phyloP scores from a whole-genome alignment of 805 yeast genomes.

The Monosporozyma aquatica region DNA sequence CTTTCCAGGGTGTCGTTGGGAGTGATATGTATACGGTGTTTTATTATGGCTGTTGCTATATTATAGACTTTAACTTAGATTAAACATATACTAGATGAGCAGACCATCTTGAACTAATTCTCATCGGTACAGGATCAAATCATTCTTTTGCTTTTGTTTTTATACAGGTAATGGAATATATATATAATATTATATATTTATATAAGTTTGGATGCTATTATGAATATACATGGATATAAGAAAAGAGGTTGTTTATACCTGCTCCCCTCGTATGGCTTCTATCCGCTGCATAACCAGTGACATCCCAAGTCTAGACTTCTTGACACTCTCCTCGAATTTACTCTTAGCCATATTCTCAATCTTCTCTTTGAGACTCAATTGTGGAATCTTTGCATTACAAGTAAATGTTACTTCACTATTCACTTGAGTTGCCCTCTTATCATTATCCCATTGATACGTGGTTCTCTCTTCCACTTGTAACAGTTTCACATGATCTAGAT shows the following conservation, averaged over 20 bases:
- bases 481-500: slow-evolving; percentile 73
- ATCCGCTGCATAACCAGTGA: slow-evolving; percentile 64
- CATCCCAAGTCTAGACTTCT: slow-evolving; percentile 39
- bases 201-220: background rate
- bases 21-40: background rate
- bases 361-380: slow-evolving; percentile 45
- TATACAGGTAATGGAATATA: too few relatives aligned
- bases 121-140: too few relatives aligned
- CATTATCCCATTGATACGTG: slow-evolving; percentile 37
- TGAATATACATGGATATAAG: background rate
- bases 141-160: too few relatives aligned
- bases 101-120: too few relatives aligned
- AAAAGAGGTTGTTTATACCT: background rate
- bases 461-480: slow-evolving; percentile 74
- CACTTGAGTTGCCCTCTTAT: slow-evolving; percentile 36
- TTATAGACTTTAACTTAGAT: too few relatives aligned
- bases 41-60: background rate
- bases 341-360: slow-evolving; percentile 78
- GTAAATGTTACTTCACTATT: slow-evolving; percentile 58
- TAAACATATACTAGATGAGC: too few relatives aligned
- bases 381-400: slow-evolving; percentile 55
- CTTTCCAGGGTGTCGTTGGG: background rate
- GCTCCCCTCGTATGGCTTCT: slow-evolving; percentile 22
- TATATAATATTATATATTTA: too few relatives aligned
- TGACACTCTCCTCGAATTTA: slow-evolving; percentile 58